Evolutionary conservation across 1,139 yeast species (phyloP).

Genomic region (Saccharomyces pastorianus): DNA sequence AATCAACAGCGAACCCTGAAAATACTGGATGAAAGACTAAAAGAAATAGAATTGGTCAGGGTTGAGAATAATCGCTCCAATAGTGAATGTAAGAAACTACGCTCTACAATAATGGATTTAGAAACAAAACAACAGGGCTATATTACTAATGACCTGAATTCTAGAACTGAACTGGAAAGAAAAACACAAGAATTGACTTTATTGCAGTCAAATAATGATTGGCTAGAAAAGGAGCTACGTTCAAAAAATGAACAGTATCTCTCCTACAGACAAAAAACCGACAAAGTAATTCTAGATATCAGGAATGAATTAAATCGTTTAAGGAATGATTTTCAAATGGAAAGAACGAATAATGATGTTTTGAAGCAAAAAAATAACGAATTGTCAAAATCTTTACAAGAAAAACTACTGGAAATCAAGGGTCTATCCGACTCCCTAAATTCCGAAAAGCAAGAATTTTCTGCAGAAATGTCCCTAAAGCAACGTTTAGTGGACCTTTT

Average conservation of each 20-base stretch:
- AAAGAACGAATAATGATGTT: slow-evolving; percentile 10
- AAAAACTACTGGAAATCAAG: slow-evolving; percentile 35
- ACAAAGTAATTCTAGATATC: slow-evolving; percentile 31
- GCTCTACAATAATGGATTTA: slow-evolving; percentile 31
- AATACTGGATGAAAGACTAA: slow-evolving; percentile 28
- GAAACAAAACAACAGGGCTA: slow-evolving; percentile 34
- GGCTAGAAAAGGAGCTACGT: slow-evolving; percentile 17
- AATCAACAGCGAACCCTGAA: slow-evolving; percentile 12
- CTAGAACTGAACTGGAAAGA: slow-evolving; percentile 35
- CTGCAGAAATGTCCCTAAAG: slow-evolving; percentile 56
- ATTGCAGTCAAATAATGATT: slow-evolving; percentile 22
- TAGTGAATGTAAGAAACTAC: slow-evolving; percentile 26
- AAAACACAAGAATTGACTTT: slow-evolving; percentile 35
- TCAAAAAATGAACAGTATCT: slow-evolving; percentile 32
- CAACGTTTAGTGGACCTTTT: slow-evolving; percentile 55
- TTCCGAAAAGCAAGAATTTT: slow-evolving; percentile 45
- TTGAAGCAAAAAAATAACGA: slow-evolving; percentile 10
- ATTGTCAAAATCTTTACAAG: slow-evolving; percentile 11
- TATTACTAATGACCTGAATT: slow-evolving; percentile 30
- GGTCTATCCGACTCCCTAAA: slow-evolving; percentile 43
- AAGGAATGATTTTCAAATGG: slow-evolving; percentile 12
- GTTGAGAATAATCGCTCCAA: slow-evolving; percentile 4
- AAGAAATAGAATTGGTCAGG: slow-evolving; percentile 7
- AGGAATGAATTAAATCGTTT: background rate
- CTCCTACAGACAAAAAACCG: slow-evolving; percentile 34